These are phyloP conservation scores for Lactarius hengduanensis DNA, from an alignment of 768 basidiomycete genomes.

Conservation along the genomic window DNA sequence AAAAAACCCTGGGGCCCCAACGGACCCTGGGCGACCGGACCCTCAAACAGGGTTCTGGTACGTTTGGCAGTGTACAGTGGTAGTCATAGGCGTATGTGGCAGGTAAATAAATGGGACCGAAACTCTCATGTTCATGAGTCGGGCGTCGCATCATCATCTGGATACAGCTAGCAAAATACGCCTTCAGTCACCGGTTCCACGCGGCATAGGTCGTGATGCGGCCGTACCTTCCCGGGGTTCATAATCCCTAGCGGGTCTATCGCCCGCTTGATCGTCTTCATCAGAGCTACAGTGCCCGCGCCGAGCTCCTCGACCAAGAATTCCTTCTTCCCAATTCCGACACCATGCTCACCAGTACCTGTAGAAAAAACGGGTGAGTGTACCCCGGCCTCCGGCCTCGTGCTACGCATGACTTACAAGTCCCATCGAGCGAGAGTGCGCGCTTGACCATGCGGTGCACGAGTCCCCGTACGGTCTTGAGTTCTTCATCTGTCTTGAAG, in stretches of 20 bases:
- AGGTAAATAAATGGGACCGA: too few species aligned
- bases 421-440: constrained; percentile 72
- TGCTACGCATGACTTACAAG: constrained; percentile 44
- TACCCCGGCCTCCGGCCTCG: not conserved
- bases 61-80: not conserved
- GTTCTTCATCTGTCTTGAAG: constrained; percentile 27
- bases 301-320: constrained; percentile 82
- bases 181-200: too few species aligned
- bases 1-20: too few species aligned
- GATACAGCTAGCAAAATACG: constrained; percentile 10
- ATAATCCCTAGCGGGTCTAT: constrained; percentile 75
- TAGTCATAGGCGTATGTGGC: too few species aligned
- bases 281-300: constrained; percentile 73
- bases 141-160: constrained; percentile 3
- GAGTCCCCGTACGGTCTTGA: constrained; percentile 33
- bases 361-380: constrained; percentile 1
- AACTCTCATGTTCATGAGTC: not conserved
- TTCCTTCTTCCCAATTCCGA: constrained; percentile 71
- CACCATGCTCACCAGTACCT: constrained; percentile 85
- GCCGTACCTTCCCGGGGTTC: constrained; percentile 76
- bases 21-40: too few species aligned
- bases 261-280: constrained; percentile 76
- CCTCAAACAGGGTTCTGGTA: too few species aligned
- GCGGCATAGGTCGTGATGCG: too few species aligned
- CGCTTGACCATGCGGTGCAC: constrained; percentile 63